Evolutionary conservation across 106 monocot genomes (phyloP), one percentile per base, ranked within the genome.

Genomic region (Gastrodia elata): DNA sequence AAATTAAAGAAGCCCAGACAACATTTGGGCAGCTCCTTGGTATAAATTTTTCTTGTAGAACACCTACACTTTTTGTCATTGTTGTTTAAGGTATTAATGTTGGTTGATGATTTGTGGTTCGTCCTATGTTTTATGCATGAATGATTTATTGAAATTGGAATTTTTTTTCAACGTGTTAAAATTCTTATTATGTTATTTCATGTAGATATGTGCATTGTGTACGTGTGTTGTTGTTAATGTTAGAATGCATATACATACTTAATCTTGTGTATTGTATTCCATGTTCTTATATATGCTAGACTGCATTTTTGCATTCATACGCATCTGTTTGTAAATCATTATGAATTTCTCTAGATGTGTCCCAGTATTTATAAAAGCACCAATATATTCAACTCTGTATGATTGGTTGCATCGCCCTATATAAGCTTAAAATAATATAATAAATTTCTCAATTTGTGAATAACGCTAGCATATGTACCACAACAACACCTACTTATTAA

Each of bases 191-290:
- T 61, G 13, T 32, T 13, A 11, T 2, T 30, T 30, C 61, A 61
- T 61, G 61, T 32, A 14, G 61, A 32, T 61, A 61, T 61, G 32
- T 61, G 61, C 61, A 61, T 61, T 61, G 13, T 61, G 13, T 61
- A 61, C 14, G 57, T 28, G 10, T 58, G 57, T 25, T 7, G 8
- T 5, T 9, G 27, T 58, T 5, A 18, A 25, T 58, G 9, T 25
- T 58, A 58, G 24, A 26, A 25, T 24, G 10, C 27, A 26, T 58
- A 9, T 58, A 10, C 8, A 5, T 58, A 25, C 24, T n/a, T n/a
- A 22, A n/a, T n/a, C 18, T n/a, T 25, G 25, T 25, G 57, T 28
- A 44, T 44, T 44, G n/a, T n/a, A n/a, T n/a, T n/a, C n/a, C 15
- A 44, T 44, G 15, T 44, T 44, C 5, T 44, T 44, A 44, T 15